Evolutionary conservation across 352 stramenopile species (phyloP), one percentile per base, ranked within the genome.

Genomic region (Globisporangium cylindrosporum): DNA sequence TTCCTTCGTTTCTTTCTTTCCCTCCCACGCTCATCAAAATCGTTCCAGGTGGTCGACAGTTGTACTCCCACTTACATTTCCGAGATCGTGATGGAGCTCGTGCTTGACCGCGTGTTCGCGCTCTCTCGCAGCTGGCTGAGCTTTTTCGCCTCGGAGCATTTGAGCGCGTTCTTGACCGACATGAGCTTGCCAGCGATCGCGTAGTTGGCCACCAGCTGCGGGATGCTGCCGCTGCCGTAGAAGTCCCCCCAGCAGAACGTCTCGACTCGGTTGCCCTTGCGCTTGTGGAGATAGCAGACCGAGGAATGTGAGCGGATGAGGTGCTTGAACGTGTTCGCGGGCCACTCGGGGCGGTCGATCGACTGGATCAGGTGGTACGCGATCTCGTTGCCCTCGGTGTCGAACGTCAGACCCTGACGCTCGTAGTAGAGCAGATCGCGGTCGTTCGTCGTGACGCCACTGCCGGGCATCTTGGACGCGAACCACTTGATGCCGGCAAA

Each of bases 401-500:
- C 80, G 1, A 67, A 75, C 51, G 76, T 85, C 41, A 72, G 80
- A 1, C 80, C 80, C 77, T 85, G 86, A 14, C 80, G 29, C 62
- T 85, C 78, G 60, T 83, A 86, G 15, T 74, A 80, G 14, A 86
- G 70, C 29, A 74, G 36, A 53, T 86, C 78, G 22, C 70, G 74
- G 65, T 80, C 55, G 25, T 70, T 22, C 15, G 41, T 58, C 2
- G 84, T 64, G 4, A 69, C 49, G 15, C 81, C 38, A 0, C 74
- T 71, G 69, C 78, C 78, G n/a, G 67, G 69, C 25, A 64, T 66
- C n/a, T 68, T 72, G 8, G 62, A 62, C 0, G 76, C 74, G 29
- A 76, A 74, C 78, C 76, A 86, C 60, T 84, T 83, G 70, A 86
- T 82, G n/a, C 78, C 78, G 1, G 74, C 74, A 49, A 84, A 86